Percentiles rank a stretch among this genome's conserved stretches.
These are phyloP conservation scores for Miscanthus lutarioriparius DNA, from an alignment of 176 grass and related monocot species.

Conservation along the genomic window DNA sequence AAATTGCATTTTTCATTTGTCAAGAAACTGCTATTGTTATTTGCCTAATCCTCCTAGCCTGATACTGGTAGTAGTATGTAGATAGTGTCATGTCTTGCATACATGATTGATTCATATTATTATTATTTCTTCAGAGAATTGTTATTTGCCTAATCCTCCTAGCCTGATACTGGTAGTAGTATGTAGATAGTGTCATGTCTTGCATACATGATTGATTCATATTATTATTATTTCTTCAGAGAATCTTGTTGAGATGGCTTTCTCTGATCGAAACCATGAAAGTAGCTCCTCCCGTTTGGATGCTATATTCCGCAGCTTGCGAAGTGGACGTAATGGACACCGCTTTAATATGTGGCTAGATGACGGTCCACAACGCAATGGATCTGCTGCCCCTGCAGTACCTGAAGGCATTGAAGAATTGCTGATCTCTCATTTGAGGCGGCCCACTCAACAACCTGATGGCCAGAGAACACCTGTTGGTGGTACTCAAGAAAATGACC, in stretches of 20 bases:
- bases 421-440: slow-evolving; percentile 79
- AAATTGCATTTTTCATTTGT: not conserved
- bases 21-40: slow-evolving; percentile 19
- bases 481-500: slow-evolving; percentile 55
- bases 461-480: slow-evolving; percentile 43
- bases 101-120: slow-evolving; percentile 25
- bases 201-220: slow-evolving; percentile 17
- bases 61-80: slow-evolving; percentile 1
- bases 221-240: slow-evolving; percentile 50
- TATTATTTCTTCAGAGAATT: slow-evolving; percentile 61
- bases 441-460: slow-evolving; percentile 65
- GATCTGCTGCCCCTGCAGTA: slow-evolving; percentile 59
- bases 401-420: slow-evolving; percentile 95
- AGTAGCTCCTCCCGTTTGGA: slow-evolving; percentile 87
- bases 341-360: slow-evolving; percentile 98
- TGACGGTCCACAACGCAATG: slow-evolving; percentile 68
- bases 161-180: slow-evolving; percentile 6
- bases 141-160: not conserved
- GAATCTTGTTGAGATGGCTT: slow-evolving; percentile 84
- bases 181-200: slow-evolving; percentile 14
- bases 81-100: slow-evolving; percentile 15
- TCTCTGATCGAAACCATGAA: slow-evolving; percentile 87
- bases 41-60: not conserved
- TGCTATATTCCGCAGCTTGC: slow-evolving; percentile 89
- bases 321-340: slow-evolving; percentile 83